Conservation (phyloP, 1,139 yeast genomes). For the Diutina neorugosa region DNA sequence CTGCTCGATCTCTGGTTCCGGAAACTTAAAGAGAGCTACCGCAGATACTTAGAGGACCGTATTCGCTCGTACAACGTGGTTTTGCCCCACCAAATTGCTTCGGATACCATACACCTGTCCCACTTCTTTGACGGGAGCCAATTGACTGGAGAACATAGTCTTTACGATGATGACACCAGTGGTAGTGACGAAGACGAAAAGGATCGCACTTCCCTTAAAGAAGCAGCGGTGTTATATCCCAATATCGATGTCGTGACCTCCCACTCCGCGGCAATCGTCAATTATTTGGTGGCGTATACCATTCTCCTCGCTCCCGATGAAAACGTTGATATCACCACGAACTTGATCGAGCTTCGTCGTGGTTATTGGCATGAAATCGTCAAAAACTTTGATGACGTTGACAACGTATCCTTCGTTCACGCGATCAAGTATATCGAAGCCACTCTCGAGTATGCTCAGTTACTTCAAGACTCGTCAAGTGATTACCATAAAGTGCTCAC, state of each 20-base stretch:
- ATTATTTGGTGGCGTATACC: not conserved
- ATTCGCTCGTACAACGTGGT: not conserved
- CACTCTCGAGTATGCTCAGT: not conserved
- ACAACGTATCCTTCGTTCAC: not conserved
- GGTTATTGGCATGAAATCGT: not conserved
- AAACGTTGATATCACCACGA: not conserved
- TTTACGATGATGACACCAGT: not conserved
- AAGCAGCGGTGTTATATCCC: not conserved
- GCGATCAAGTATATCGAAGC: not conserved
- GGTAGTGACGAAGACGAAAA: not conserved
- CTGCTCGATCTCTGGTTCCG: not conserved
- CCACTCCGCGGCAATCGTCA: not conserved
- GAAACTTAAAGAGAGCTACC: not conserved
- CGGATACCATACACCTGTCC: not conserved
- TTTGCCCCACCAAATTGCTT: not conserved
- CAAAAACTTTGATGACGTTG: not conserved
- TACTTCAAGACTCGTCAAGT: not conserved
- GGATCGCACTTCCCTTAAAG: not conserved
- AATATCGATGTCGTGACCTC: not conserved
- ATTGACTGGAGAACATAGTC: not conserved
- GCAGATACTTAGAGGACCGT: not conserved
- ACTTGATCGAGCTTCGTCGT: not conserved
- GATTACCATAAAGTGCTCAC: not conserved
- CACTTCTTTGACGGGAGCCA: not conserved
- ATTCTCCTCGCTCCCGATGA: not conserved